Base-by-base conservation (phyloP, 495 filamentous ascomycete species). In the Chaetomium tenue region DNA sequence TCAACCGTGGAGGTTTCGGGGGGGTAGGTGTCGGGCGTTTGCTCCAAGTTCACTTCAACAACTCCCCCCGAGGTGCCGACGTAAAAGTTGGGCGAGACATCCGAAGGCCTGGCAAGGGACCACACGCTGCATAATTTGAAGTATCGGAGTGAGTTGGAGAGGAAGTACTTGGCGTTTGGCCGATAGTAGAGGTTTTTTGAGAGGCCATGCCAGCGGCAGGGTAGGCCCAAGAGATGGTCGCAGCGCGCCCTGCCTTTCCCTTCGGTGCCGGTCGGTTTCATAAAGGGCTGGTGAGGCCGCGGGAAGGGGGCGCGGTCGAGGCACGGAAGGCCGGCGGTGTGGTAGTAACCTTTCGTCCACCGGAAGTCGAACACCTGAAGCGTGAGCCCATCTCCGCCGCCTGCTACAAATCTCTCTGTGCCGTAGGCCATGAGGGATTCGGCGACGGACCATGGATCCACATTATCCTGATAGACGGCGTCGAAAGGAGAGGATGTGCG, bases 291-390 rank as follows among this genome's bases (percentile, higher is more conserved):
- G 9, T 63, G 66, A 0, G 78, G 78, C 5, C 39, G 26, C 3
- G 79, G 78, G 47, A 75, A 77, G 0, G 80, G 80, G 0, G 16
- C 26, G 0, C 58, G 47, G 23, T 44, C 66, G 8, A 70, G 47
- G 54, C 80, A 82, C 0, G 78, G 70, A 4, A 82, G 70, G 7
- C 71, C 74, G 1, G 74, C 68, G 13, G 77, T 79, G 53, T 82
- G 75, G 28, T 79, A 73, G 61, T 82, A 82, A 4, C 63, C 51
- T 63, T 75, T 78, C 0, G 74, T 64, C 76, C 77, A 80, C 11
- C 80, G 78, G 39, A 80, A 81, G 72, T 82, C 80, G 55, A 81
- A 82, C 1, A 82, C 64, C 58, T 81, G 80, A 62, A 82, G 33
- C 39, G 72, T 68, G 5, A 69, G 66, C 2, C 69, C 70, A 5